These are phyloP conservation scores for Hydnomerulius pinastri DNA, from an alignment of 768 basidiomycete species.

Conservation along the genomic window DNA sequence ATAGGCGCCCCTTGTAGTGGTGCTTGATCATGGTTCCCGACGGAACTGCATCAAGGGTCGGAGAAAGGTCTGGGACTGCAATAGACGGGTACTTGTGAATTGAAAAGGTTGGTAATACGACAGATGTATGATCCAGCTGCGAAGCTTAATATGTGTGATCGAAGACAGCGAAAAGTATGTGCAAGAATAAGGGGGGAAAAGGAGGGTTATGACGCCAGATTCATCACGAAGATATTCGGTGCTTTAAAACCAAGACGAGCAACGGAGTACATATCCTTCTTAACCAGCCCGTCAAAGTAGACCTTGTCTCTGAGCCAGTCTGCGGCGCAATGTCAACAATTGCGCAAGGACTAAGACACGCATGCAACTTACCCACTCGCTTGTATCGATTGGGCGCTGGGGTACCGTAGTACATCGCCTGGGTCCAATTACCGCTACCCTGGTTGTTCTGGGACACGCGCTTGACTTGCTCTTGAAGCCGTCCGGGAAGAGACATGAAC, in stretches of 20 bases:
- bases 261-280: conserved; percentile 59
- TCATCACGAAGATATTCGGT: conserved; percentile 79
- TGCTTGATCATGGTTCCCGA: too few species aligned
- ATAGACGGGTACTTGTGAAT: too few species aligned
- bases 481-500: conserved; percentile 56
- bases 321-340: conserved; percentile 25
- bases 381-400: conserved; percentile 51
- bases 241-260: conserved; percentile 74
- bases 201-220: conserved; percentile 45
- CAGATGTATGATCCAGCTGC: background rate
- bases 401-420: conserved; percentile 47
- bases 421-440: conserved; percentile 39
- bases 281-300: conserved; percentile 66
- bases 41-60: too few species aligned
- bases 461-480: conserved; percentile 73
- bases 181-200: conserved; percentile 10
- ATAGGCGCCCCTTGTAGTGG: too few species aligned
- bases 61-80: too few species aligned
- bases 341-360: background rate
- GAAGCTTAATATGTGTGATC: background rate
- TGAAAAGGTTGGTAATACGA: background rate
- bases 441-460: conserved; percentile 51
- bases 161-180: conserved; percentile 6
- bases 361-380: conserved; percentile 57
- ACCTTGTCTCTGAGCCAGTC: conserved; percentile 79